Base-by-base conservation (phyloP, 2,329 filamentous ascomycete genomes). In the Alternaria triticimaculans region DNA sequence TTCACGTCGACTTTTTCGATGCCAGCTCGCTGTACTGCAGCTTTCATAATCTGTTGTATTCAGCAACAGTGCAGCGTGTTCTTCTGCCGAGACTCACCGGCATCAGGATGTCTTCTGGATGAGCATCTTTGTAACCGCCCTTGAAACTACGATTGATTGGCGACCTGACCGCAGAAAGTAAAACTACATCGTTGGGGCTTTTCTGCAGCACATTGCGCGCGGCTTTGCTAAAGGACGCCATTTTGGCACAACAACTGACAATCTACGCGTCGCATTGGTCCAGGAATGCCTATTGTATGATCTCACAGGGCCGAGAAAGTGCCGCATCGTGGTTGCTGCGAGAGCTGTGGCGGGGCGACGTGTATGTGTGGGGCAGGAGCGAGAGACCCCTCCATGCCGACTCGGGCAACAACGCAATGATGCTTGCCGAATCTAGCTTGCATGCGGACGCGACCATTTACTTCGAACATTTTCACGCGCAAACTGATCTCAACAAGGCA, bases 101-200 rank as follows among this genome's bases (percentile, higher is more conserved):
- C 44, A 90, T 86, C 65, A 97, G 81, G 60, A 98, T 87, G 81
- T 91, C 95, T 81, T 98, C 95, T 63, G 97, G 88, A 55, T 88
- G 87, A 11, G 94, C 95, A 81, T 98, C 95, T 86, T 97, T 98
- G 86, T 97, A 92, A 45, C 93, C 93, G 67, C 95, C 94, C 86
- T 97, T 97, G 80, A 87, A 88, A 60, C 88, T 93, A 84, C 97
- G 97, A 78, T 91, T 87, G 64, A 98, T 87, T 1, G 96, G 93
- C 30, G 95, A 97, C 60, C 95, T 91, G 73, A 94, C 86, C 21
- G 94, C 93, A 53, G 96, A 88, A 9, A 96, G 97, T 76, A 98
- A 95, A 76, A 98, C 95, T 53, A 98, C 87, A 85, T 98, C 96
- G 80, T 98, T 95, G 67, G 94, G 89, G 80, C 95, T 95, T 85